Percentiles rank a stretch among this genome's conserved stretches.
These are phyloP conservation scores for Inonotus obliquus DNA, from an alignment of 1,284 basidiomycete genomes.

Conservation along the genomic window DNA sequence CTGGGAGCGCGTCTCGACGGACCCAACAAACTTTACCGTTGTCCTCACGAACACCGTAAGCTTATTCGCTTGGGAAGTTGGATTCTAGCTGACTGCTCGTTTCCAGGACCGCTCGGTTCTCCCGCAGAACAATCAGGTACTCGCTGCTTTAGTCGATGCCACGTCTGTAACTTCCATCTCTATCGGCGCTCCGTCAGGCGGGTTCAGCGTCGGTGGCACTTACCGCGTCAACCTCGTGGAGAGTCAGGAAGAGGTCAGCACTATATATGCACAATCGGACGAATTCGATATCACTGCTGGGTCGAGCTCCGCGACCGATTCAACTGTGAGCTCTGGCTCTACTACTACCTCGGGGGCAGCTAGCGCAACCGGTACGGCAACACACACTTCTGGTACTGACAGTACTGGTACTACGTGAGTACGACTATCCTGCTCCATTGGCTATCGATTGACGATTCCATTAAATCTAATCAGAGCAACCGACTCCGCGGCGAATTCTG, in stretches of 20 bases:
- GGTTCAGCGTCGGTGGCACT: constrained; percentile 49
- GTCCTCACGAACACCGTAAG: constrained; percentile 62
- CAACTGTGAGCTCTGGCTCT: constrained; percentile 13
- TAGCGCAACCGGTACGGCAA: constrained; percentile 20
- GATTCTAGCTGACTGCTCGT: neutral
- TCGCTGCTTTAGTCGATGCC: constrained; percentile 48
- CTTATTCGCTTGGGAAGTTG: constrained; percentile 5
- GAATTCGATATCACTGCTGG: constrained; percentile 30
- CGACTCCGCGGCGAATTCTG: neutral
- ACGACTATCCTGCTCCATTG: neutral
- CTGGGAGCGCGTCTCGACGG: constrained; percentile 64
- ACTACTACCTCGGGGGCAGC: constrained; percentile 18
- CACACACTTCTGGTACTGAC: constrained; percentile 18
- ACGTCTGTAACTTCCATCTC: constrained; percentile 27
- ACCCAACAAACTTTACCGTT: constrained; percentile 61
- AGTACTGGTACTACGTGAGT: constrained; percentile 21
- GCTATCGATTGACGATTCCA: neutral
- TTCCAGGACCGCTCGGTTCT: constrained; percentile 28
- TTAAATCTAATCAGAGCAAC: neutral
- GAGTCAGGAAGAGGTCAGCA: constrained; percentile 38
- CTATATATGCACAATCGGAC: constrained; percentile 59
- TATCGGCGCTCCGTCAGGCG: constrained; percentile 49
- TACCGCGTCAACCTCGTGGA: constrained; percentile 71
- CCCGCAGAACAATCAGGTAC: constrained; percentile 35
- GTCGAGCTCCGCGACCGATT: neutral